Conservation (phyloP, 2,329 filamentous ascomycete species). For the Xylariaceae sp. region DNA sequence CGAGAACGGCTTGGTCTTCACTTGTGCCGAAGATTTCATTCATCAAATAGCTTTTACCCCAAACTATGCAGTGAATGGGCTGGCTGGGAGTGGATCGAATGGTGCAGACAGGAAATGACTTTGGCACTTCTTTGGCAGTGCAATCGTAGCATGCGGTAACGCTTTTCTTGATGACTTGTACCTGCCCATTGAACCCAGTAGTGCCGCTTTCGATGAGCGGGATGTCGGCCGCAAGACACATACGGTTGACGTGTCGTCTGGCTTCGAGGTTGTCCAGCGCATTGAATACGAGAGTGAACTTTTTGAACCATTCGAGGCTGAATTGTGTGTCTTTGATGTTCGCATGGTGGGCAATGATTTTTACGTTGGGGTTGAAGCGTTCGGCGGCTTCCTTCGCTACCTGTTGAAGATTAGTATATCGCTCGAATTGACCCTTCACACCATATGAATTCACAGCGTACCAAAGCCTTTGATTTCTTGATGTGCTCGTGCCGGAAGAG, state of each 20-base stretch:
- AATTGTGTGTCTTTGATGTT: conserved; percentile 92
- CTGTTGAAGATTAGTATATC: conserved; percentile 40
- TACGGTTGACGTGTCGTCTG: conserved; percentile 89
- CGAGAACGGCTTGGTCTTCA: conserved; percentile 79
- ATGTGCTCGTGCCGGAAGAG: conserved; percentile 96
- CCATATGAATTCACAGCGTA: conserved; percentile 41
- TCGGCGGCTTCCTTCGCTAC: conserved; percentile 89
- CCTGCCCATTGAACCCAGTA: conserved; percentile 95
- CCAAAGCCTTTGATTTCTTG: conserved; percentile 92
- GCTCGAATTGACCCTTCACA: conserved; percentile 5
- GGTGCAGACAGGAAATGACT: conserved; percentile 93
- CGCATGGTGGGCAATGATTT: conserved; percentile 83
- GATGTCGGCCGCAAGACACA: conserved; percentile 89
- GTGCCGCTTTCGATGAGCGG: conserved; percentile 95
- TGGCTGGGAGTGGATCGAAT: conserved; percentile 95
- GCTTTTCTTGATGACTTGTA: conserved; percentile 92
- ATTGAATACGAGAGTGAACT: conserved; percentile 88
- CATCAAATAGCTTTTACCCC: conserved; percentile 94
- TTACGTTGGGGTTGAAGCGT: conserved; percentile 83
- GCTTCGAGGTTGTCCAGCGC: conserved; percentile 95
- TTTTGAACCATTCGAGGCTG: conserved; percentile 80
- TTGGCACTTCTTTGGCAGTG: conserved; percentile 81
- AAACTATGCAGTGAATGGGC: conserved; percentile 97
- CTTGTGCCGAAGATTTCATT: conserved; percentile 91
- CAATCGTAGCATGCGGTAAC: conserved; percentile 96